phyloP scores from a whole-genome alignment of 164 flowering plant species.

The Tetrastigma voinierianum region DNA sequence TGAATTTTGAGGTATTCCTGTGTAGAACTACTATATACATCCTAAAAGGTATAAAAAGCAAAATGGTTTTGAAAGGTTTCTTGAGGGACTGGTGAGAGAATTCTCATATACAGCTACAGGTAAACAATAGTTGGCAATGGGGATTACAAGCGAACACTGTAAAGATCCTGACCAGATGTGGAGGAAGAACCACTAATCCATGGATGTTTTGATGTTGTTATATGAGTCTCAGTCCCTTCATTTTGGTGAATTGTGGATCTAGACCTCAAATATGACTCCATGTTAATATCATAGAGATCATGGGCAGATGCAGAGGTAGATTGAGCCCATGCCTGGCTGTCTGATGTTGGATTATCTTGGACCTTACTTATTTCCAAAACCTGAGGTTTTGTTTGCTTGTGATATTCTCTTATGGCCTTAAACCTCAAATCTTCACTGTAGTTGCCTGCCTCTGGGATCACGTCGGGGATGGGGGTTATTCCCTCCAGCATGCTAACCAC shows the following conservation, averaged over 20 bases:
- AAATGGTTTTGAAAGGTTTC: no score
- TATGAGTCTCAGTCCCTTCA: neutral
- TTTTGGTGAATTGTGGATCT: neutral
- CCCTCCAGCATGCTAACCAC: slow-evolving; percentile 9
- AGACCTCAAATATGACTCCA: neutral
- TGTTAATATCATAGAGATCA: slow-evolving; percentile 2
- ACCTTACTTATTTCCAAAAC: slow-evolving; percentile 3
- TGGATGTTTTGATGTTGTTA: neutral
- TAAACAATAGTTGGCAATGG: neutral
- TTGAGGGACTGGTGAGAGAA: no score
- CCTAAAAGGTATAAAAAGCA: no score
- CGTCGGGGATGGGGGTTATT: neutral
- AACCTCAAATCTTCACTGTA: slow-evolving; percentile 8
- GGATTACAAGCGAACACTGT: neutral
- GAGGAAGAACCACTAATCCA: neutral
- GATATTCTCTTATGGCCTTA: slow-evolving; percentile 14
- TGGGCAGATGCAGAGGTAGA: slow-evolving; percentile 6
- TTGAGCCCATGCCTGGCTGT: neutral
- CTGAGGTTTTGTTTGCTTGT: neutral
- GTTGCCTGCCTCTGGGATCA: neutral
- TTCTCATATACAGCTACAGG: no score
- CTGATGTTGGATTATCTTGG: neutral
- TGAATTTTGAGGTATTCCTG: no score
- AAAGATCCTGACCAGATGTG: neutral
- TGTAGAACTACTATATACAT: no score